phyloP scores from a whole-genome alignment of 2,329 filamentous ascomycete species.

The Amylocarpus encephaloides region DNA sequence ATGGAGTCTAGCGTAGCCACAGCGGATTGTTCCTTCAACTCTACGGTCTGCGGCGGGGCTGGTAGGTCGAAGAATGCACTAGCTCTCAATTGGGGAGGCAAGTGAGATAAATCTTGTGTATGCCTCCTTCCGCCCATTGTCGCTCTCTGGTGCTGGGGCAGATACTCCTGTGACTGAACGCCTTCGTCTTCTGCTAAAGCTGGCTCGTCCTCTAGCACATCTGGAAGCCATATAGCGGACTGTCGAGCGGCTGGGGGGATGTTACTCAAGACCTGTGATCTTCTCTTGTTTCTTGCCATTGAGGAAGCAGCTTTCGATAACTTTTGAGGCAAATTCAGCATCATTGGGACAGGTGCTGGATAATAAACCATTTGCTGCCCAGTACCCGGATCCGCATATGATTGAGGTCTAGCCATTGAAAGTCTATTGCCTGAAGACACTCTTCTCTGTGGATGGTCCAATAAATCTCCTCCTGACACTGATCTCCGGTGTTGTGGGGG shows the following conservation, averaged over 20 bases:
- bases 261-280: conserved; percentile 64
- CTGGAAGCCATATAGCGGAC: conserved; percentile 33
- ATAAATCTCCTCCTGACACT: conserved; percentile 6
- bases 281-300: conserved; percentile 59
- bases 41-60: conserved; percentile 43
- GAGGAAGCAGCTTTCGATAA: conserved; percentile 68
- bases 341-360: conserved; percentile 85
- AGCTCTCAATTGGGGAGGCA: conserved; percentile 84
- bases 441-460: conserved; percentile 14
- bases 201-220: conserved; percentile 27
- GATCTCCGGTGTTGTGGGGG: background rate
- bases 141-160: conserved; percentile 30
- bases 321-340: conserved; percentile 86
- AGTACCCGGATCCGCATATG: conserved; percentile 57
- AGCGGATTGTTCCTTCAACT: conserved; percentile 71
- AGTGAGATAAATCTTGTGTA: conserved; percentile 39
- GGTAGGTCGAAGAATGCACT: conserved; percentile 82
- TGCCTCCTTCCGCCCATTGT: conserved; percentile 29
- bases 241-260: conserved; percentile 45
- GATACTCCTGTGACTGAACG: conserved; percentile 26
- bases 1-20: conserved; percentile 87
- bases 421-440: conserved; percentile 14
- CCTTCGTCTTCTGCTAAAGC: conserved; percentile 19
- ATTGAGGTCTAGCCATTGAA: conserved; percentile 39
- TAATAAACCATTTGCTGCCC: conserved; percentile 88